Conservation (phyloP, 176 grass and related monocot species). For the Alloteropsis semialata region DNA sequence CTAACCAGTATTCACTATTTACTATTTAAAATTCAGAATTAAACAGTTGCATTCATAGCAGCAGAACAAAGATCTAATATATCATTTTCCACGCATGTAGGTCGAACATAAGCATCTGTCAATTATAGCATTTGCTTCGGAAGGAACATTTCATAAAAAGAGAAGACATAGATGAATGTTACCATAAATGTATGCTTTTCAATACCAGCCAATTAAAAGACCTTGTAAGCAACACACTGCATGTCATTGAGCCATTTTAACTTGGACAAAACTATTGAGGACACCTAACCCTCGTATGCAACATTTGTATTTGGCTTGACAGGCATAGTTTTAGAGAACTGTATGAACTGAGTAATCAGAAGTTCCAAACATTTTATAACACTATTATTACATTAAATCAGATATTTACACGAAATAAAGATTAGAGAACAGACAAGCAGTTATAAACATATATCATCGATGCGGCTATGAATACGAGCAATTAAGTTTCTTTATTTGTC, state of each 20-base stretch:
- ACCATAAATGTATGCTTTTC: background rate
- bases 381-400: conserved; percentile 7
- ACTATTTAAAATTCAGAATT: background rate
- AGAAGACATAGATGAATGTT: background rate
- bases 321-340: background rate
- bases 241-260: background rate
- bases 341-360: background rate
- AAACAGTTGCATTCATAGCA: background rate
- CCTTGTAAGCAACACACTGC: background rate
- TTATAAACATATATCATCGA: background rate
- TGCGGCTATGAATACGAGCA: background rate
- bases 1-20: background rate
- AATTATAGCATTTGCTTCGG: background rate
- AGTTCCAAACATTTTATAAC: background rate
- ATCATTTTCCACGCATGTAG: background rate
- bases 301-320: background rate
- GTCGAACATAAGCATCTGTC: background rate
- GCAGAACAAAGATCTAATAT: background rate
- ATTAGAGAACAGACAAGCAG: background rate
- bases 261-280: background rate
- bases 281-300: background rate
- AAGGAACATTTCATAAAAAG: background rate
- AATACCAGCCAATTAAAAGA: background rate
- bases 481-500: background rate
- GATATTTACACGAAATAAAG: background rate